Percentiles rank a stretch among this genome's conserved stretches.
phyloP scores from a whole-genome alignment of 2,329 filamentous ascomycete species.

The Hypoxylon sp. region DNA sequence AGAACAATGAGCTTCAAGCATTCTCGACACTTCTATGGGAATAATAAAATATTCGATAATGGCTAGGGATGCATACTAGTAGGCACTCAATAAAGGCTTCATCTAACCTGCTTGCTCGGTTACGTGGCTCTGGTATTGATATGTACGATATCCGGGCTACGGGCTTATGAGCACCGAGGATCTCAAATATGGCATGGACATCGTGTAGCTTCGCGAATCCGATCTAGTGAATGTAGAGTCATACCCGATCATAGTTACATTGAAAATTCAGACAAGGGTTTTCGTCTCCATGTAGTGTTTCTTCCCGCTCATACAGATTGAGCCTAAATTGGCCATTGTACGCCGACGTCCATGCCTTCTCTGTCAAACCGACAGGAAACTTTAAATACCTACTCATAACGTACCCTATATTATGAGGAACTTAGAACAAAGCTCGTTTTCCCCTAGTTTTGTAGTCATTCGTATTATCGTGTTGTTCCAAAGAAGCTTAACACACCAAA shows the following conservation, averaged over 20 bases:
- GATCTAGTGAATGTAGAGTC: background rate
- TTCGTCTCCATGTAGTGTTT: constrained; percentile 18
- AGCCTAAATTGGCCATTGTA: constrained; percentile 30
- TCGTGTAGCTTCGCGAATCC: constrained; percentile 9
- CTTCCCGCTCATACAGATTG: constrained; percentile 27
- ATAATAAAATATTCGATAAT: background rate
- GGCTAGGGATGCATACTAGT: background rate
- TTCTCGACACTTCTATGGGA: background rate
- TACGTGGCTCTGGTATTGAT: background rate
- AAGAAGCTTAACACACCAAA: background rate
- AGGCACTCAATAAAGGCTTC: background rate
- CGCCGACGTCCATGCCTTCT: background rate
- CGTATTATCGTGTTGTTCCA: background rate
- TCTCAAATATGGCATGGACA: constrained; percentile 14
- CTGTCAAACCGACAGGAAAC: background rate
- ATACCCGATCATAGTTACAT: constrained; percentile 15
- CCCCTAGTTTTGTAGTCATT: background rate
- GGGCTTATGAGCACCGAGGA: constrained; percentile 15
- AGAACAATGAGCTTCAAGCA: background rate
- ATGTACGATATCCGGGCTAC: background rate
- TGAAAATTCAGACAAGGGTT: constrained; percentile 12
- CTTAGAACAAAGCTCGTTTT: background rate
- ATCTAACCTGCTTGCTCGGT: background rate
- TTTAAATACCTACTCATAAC: constrained; percentile 6
- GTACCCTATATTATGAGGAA: no score